Evolutionary conservation across 306 rosid genomes (phyloP), one percentile per base, ranked within the genome.

Genomic region (Herpetospermum pedunculosum): DNA sequence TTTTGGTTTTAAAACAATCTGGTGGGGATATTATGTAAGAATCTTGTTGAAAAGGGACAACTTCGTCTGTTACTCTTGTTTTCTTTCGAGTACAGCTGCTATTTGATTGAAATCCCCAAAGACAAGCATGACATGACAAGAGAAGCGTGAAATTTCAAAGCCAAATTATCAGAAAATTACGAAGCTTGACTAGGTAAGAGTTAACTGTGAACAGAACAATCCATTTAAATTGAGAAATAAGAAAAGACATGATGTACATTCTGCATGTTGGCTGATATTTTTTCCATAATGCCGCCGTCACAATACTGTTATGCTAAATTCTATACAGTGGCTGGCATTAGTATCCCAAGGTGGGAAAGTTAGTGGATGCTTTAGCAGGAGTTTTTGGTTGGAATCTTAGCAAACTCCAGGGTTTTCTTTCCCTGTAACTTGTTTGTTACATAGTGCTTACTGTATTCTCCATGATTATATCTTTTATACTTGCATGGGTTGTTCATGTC

Each of bases 391-490:
- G 79, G 77, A 79, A 86, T 85, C 85, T 81, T 89, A 73, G 97
- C 96, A 77, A 95, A 95, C 37, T 91, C 97, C 75, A 91, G 78
- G 32, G 92, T 77, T 85, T 76, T 91, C 79, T 91, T 95, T 30
- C 99, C 97, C 62, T 91, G 96, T 77, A 95, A 80, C 87, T 91
- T 95, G 90, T 81, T 91, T 47, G 96, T 91, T 19, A 88, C 88
- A 75, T 91, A 95, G 81, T 89, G 90, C 74, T 81, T 89, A 62
- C 96, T 89, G 75, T 95, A 95, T 68, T 95, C 97, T 70, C 99
- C 99, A 84, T 95, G 99, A 79, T 82, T 95, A 85, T 89, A 95
- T 47, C 85, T 87, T 82, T 82, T 87, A 32, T 79, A 95, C 74
- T 78, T 88, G 97, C 92, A 83, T 75, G 92, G 92, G 16, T 81